Evolutionary conservation across 495 filamentous ascomycete species (phyloP).

Genomic region (Annulohypoxylon nitens): DNA sequence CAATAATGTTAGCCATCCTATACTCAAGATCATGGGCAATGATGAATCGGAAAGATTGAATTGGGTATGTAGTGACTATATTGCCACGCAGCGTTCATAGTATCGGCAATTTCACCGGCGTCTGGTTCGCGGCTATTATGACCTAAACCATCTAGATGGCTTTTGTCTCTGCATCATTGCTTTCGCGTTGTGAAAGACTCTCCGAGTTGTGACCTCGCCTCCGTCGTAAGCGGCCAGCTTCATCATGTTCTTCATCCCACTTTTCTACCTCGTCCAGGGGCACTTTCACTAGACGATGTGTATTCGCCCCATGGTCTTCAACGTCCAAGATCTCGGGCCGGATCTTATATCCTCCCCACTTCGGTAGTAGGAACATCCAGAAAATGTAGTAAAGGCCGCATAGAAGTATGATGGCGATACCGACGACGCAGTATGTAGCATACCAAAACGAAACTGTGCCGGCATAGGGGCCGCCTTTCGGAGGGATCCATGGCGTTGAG

Average conservation of each 20-base stretch:
- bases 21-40: too few relatives aligned
- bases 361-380: conserved; percentile 68
- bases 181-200: conserved; percentile 16
- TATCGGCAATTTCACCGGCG: too few relatives aligned
- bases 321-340: conserved; percentile 66
- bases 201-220: conserved; percentile 11
- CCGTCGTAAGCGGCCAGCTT: conserved; percentile 55
- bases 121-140: too few relatives aligned
- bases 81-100: too few relatives aligned
- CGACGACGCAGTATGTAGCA: conserved; percentile 70
- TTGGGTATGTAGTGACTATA: too few relatives aligned
- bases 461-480: conserved; percentile 64
- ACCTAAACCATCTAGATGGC: background rate
- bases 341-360: conserved; percentile 63
- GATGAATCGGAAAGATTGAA: too few relatives aligned
- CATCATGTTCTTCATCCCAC: conserved; percentile 72
- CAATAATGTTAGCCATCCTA: too few relatives aligned
- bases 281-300: conserved; percentile 69
- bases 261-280: conserved; percentile 59
- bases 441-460: conserved; percentile 78
- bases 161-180: conserved; percentile 18
- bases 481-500: conserved; percentile 76
- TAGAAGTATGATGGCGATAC: conserved; percentile 63
- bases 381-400: conserved; percentile 69
- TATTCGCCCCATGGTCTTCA: conserved; percentile 60